These are phyloP conservation scores for Cutaneotrichosporon sp. DNA, from an alignment of 1,284 basidiomycete genomes.

Conservation along the genomic window DNA sequence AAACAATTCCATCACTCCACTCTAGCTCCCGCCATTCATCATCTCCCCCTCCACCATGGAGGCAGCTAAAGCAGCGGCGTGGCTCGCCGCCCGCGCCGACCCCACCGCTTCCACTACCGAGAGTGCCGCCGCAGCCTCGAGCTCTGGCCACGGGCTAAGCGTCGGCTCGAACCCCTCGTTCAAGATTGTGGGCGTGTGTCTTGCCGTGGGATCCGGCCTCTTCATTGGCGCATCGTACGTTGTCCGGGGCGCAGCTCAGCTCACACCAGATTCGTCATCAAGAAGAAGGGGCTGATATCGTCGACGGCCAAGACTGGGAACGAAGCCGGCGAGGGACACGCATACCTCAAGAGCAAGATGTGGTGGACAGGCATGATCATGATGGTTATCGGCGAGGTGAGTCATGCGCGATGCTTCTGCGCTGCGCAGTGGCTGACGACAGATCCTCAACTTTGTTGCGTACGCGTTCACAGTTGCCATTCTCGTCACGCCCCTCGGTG, in stretches of 20 bases:
- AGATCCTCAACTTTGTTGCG: slow-evolving; percentile 55
- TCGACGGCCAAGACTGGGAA: slow-evolving; percentile 60
- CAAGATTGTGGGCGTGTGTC: slow-evolving; percentile 64
- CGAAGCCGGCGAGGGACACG: slow-evolving; percentile 85
- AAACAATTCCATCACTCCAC: not conserved
- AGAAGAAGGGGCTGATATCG: slow-evolving; percentile 80
- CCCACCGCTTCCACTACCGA: slow-evolving; percentile 4
- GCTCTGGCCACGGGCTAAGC: slow-evolving; percentile 1
- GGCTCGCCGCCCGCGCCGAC: slow-evolving; percentile 6
- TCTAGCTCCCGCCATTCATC: not conserved
- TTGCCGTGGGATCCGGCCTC: slow-evolving; percentile 79
- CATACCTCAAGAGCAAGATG: slow-evolving; percentile 77
- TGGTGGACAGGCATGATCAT: slow-evolving; percentile 70
- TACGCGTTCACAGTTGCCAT: slow-evolving; percentile 49
- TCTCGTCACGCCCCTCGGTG: slow-evolving; percentile 73
- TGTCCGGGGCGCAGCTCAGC: not conserved
- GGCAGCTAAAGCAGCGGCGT: not conserved
- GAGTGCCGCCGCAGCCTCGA: not conserved
- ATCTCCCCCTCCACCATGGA: not conserved
- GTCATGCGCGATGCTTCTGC: too few species aligned
- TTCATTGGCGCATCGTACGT: slow-evolving; percentile 86
- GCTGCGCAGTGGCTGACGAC: not conserved
- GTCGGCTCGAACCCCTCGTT: slow-evolving; percentile 35
- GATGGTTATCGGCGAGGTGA: slow-evolving; percentile 47
- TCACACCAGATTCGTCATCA: slow-evolving; percentile 61